phyloP scores from a whole-genome alignment of 768 basidiomycete genomes.

The Hericium alpestre region DNA sequence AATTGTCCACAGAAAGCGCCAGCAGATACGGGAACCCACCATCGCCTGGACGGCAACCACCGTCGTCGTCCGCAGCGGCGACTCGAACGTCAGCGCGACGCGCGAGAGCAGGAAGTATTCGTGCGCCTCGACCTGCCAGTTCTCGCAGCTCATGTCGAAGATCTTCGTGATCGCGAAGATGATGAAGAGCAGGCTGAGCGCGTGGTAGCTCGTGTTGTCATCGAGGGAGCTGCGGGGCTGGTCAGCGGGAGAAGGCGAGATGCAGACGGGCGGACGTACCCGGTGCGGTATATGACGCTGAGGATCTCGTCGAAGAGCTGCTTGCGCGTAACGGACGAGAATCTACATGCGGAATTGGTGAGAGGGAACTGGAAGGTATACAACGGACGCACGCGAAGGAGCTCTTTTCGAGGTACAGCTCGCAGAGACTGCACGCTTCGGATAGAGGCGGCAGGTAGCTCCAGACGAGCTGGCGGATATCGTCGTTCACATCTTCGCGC shows the following conservation, averaged over 20 bases:
- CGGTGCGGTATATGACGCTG: conserved; percentile 40
- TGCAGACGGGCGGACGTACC: conserved; percentile 23
- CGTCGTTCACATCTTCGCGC: conserved; percentile 6
- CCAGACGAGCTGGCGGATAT: conserved; percentile 34
- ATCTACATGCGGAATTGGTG: conserved; percentile 26
- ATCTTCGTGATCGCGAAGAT: conserved; percentile 56
- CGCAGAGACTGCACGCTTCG: conserved; percentile 51
- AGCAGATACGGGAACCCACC: conserved; percentile 26
- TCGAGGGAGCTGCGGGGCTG: conserved; percentile 26
- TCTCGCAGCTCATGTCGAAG: conserved; percentile 39
- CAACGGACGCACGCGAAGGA: conserved; percentile 32
- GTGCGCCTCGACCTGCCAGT: conserved; percentile 43
- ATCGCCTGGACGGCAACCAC: conserved; percentile 43
- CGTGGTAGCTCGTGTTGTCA: conserved; percentile 31
- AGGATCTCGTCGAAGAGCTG: conserved; percentile 52
- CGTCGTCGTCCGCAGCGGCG: conserved; percentile 41
- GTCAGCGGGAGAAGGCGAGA: no score
- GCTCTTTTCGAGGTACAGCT: conserved; percentile 53
- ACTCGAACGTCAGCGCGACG: conserved; percentile 37
- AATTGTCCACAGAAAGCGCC: conserved; percentile 4
- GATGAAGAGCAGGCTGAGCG: conserved; percentile 51
- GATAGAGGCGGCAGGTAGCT: conserved; percentile 41
- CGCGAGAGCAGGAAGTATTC: conserved; percentile 55
- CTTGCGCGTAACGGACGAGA: conserved; percentile 39
- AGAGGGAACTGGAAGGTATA: background rate